Evolutionary conservation across 305 asterid species (phyloP), one percentile per base, ranked within the genome.

Genomic region (Solanum chacoense): DNA sequence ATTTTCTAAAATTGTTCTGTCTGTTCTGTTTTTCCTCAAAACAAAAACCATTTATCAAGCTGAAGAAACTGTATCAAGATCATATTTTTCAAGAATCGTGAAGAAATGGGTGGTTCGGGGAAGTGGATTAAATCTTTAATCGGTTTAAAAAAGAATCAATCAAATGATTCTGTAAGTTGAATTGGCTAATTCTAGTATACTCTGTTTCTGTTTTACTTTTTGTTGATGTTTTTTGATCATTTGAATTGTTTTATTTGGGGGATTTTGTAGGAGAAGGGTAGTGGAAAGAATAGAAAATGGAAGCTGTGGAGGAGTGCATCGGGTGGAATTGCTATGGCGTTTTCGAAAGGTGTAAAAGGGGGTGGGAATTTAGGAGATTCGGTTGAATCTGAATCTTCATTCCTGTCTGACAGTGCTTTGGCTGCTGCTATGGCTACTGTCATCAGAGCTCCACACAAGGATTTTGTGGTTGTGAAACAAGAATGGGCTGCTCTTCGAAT

Each of bases 401-500:
- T 78, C 18, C 86, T 87, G 38, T 91, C 92, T 11, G 95, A 93
- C 37, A 91, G 92, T 65, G 93, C 93, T 76, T 92, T 95, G 92
- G 97, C 98, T 8, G 94, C 95, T 7, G 98, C 97, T 3, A 94
- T 94, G 85, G 95, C 97, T 88, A 92, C 98, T 72, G 90, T 94
- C 31, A 94, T 92, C 50, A 93, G 94, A 90, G 97, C 98, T 87
- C 95, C 95, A 3, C 98, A 93, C n/a, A 95, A 93, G 91, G 96
- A 96, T 79, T 94, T 96, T 91, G 88, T 91, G 92, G 92, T 89
- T 77, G 93, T 94, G 67, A 93, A 95, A 11, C 89, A 93, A 78
- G 97, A 96, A 88, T 95, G 96, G 98, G 98, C 98, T 22, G 96
- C 98, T 71, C 91, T 94, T 65, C 93, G 98, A 86, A 94, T 96